Base-by-base conservation (phyloP, 768 basidiomycete species). In the Leccinum boreale region DNA sequence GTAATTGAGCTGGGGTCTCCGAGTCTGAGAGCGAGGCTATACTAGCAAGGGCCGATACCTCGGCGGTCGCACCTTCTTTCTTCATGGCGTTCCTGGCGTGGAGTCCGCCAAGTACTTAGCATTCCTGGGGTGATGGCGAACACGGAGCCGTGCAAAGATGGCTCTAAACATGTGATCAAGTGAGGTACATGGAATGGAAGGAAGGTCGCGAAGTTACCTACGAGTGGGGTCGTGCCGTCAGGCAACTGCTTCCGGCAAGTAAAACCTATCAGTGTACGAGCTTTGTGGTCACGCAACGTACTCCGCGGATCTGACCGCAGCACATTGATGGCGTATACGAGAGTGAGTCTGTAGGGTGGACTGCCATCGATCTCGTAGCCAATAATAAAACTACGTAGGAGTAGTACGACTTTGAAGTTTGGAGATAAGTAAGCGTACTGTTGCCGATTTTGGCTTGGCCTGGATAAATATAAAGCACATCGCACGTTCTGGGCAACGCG, bases 281-380 rank as follows among this genome's bases (percentile, higher is more conserved):
- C 44, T 47, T 52, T 60, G 28, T 50, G n/a, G 49, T 23, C 48
- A 28, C n/a, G 11, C 24, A 50, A 14, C 21, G 53, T 52, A 44
- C 52, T 65, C 66, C 63, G 66, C 66, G 66, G 66, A 68, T 56
- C 58, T 67, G 26, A 50, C 10, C 52, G 42, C 12, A 14, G 39
- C 50, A 49, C 28, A 52, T 31, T 31, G 29, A 65, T 58, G 64
- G 50, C 47, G 60, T 59, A 64, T 31, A 31, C 26, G 46, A 45
- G 8, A 21, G 31, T 26, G 35, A 14, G 36, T 39, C 36, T 66
- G 60, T 58, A 56, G 53, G 56, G 59, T 28, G 55, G 58, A 53
- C 55, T 36, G 49, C 63, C 59, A 49, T 61, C 31, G 50, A 53
- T 56, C 46, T 60, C 65, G 52, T 50, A 12, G 53, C 49, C 53